phyloP scores from a whole-genome alignment of 2,329 filamentous ascomycete genomes.

The Purpureocillium lavendulum region DNA sequence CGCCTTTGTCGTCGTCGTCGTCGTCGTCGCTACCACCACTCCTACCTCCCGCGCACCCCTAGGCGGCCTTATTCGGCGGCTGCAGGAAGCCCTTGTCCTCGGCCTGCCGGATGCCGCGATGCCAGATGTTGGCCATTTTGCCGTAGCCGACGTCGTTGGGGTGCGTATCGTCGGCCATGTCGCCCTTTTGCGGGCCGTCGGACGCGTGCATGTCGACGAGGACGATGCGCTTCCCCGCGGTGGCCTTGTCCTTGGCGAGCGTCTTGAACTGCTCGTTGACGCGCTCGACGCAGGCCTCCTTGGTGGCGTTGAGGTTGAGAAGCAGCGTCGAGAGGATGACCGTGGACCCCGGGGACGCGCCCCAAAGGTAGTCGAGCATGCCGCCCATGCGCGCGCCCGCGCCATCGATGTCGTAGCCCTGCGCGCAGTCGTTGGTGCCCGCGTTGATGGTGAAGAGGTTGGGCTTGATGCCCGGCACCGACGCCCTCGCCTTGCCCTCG shows the following conservation, averaged over 20 bases:
- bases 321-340: constrained; percentile 31
- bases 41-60: background rate
- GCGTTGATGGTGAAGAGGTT: constrained; percentile 33
- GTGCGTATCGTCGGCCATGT: constrained; percentile 30
- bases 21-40: too few relatives aligned
- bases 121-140: constrained; percentile 33
- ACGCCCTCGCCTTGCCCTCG: constrained; percentile 19
- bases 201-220: constrained; percentile 29
- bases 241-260: constrained; percentile 17
- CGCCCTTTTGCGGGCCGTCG: constrained; percentile 18
- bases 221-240: constrained; percentile 21
- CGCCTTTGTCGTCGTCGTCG: too few relatives aligned
- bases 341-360: constrained; percentile 19
- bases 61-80: constrained; percentile 4
- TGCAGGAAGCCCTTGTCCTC: constrained; percentile 14
- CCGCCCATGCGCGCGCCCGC: constrained; percentile 22
- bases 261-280: constrained; percentile 25
- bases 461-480: constrained; percentile 23
- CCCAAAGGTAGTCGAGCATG: constrained; percentile 27
- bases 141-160: constrained; percentile 28
- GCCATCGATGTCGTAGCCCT: constrained; percentile 18
- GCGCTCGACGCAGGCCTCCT: constrained; percentile 15
- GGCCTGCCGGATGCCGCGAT: constrained; percentile 18
- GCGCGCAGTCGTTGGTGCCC: constrained; percentile 34
- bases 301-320: constrained; percentile 18